Evolutionary conservation across 441 rosid genomes (phyloP).

Genomic region (Corymbia calophylla): DNA sequence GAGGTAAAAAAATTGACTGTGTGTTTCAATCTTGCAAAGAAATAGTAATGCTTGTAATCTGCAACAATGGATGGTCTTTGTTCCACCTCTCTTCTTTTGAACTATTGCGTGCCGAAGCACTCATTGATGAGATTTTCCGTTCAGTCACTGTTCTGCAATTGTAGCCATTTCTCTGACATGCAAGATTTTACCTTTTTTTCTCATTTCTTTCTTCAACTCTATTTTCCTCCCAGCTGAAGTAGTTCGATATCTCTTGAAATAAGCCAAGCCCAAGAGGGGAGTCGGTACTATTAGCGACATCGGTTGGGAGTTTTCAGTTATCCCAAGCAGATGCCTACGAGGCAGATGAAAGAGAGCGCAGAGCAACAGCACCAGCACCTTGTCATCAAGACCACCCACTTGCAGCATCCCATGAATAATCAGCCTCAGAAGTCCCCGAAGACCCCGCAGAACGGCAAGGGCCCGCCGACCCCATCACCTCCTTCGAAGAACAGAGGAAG

Average conservation of each 20-base stretch:
- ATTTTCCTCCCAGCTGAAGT: neutral
- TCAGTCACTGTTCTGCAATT: slow-evolving; percentile 14
- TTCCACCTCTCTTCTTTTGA: slow-evolving; percentile 12
- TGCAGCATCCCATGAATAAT: slow-evolving; percentile 48
- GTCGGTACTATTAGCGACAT: slow-evolving; percentile 10
- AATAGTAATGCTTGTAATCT: slow-evolving; percentile 31
- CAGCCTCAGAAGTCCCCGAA: slow-evolving; percentile 47
- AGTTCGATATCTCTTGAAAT: neutral
- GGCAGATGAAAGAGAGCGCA: slow-evolving; percentile 80
- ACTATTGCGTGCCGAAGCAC: slow-evolving; percentile 9
- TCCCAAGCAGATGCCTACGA: slow-evolving; percentile 53
- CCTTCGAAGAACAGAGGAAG: slow-evolving; percentile 59
- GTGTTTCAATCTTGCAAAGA: slow-evolving; percentile 14
- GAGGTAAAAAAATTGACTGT: slow-evolving; percentile 18
- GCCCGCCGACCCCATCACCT: slow-evolving; percentile 58
- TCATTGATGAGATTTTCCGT: slow-evolving; percentile 14
- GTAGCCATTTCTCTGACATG: slow-evolving; percentile 34
- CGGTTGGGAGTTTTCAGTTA: slow-evolving; percentile 17
- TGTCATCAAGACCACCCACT: slow-evolving; percentile 48
- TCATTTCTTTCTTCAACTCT: neutral
- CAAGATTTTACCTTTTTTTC: slow-evolving; percentile 14
- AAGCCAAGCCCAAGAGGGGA: slow-evolving; percentile 8
- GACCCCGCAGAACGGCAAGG: slow-evolving; percentile 65
- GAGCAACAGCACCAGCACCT: slow-evolving; percentile 54
- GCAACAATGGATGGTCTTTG: slow-evolving; percentile 12